A percentile compares a stretch with the other conserved stretches of the same genome.
These are phyloP conservation scores for Rauvolfia tetraphylla DNA, from an alignment of 257 asterid genomes.

Conservation along the genomic window DNA sequence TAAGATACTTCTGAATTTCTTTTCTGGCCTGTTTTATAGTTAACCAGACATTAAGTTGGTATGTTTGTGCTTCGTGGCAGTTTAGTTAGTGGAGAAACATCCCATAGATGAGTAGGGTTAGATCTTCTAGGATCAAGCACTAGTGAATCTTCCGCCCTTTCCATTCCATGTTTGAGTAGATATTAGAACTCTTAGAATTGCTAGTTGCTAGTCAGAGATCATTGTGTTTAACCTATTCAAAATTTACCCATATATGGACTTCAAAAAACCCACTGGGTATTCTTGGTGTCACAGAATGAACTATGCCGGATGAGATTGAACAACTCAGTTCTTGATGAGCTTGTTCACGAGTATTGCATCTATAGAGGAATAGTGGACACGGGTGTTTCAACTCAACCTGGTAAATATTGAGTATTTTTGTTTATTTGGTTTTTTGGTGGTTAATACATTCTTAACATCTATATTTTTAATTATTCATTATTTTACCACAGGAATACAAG, in stretches of 20 bases:
- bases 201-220: not conserved
- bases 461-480: not conserved
- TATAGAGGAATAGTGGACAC: constrained; percentile 86
- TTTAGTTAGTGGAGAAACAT: not conserved
- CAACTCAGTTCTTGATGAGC: constrained; percentile 72
- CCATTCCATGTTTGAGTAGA: not conserved
- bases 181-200: not conserved
- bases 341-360: constrained; percentile 86
- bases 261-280: not conserved
- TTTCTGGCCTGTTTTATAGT: too few relatives aligned
- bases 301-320: constrained; percentile 82
- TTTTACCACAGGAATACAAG: constrained; percentile 38
- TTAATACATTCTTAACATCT: not conserved
- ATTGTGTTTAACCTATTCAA: not conserved
- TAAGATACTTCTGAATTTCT: too few relatives aligned
- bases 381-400: constrained; percentile 30
- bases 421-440: not conserved
- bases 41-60: too few relatives aligned
- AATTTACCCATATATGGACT: not conserved
- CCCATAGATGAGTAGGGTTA: not conserved
- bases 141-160: not conserved
- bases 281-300: constrained; percentile 72
- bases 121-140: too few relatives aligned
- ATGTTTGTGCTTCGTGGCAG: not conserved
- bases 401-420: constrained; percentile 30